Conservation (phyloP, 1,139 yeast genomes). For the Yamadazyma spencermartinsiae region DNA sequence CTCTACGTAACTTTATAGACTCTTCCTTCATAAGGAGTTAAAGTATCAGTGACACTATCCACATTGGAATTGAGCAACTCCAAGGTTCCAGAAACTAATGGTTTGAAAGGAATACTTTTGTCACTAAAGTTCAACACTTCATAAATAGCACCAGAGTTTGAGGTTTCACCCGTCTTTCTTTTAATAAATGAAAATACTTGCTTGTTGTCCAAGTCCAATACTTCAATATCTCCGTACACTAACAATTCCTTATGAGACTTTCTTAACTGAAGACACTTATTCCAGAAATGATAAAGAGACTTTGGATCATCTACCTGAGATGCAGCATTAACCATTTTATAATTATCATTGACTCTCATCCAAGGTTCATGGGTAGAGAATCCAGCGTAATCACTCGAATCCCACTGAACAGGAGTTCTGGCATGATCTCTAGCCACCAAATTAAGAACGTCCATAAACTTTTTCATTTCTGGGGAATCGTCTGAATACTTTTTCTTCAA, state of each 20-base stretch:
- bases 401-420: conserved; percentile 65
- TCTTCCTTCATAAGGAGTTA: conserved; percentile 42
- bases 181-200: conserved; percentile 15
- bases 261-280: conserved; percentile 42
- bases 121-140: conserved; percentile 49
- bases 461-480: conserved; percentile 27
- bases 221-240: conserved; percentile 47
- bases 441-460: conserved; percentile 32
- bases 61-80: conserved; percentile 33
- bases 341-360: conserved; percentile 56
- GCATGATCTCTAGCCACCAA: conserved; percentile 56
- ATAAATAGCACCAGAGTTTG: conserved; percentile 20
- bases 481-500: conserved; percentile 36
- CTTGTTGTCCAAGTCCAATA: conserved; percentile 26
- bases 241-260: conserved; percentile 44
- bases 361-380: conserved; percentile 55
- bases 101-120: conserved; percentile 30
- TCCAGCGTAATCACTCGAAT: conserved; percentile 45
- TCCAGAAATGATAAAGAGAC: conserved; percentile 51
- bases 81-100: conserved; percentile 26
- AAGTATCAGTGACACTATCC: conserved; percentile 20
- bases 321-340: conserved; percentile 49
- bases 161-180: conserved; percentile 13
- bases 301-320: conserved; percentile 47
- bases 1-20: conserved; percentile 23